Percentiles rank a stretch among this genome's conserved stretches.
These are phyloP conservation scores for Biancaea sappan DNA, from an alignment of 306 rosid genomes.

Conservation along the genomic window DNA sequence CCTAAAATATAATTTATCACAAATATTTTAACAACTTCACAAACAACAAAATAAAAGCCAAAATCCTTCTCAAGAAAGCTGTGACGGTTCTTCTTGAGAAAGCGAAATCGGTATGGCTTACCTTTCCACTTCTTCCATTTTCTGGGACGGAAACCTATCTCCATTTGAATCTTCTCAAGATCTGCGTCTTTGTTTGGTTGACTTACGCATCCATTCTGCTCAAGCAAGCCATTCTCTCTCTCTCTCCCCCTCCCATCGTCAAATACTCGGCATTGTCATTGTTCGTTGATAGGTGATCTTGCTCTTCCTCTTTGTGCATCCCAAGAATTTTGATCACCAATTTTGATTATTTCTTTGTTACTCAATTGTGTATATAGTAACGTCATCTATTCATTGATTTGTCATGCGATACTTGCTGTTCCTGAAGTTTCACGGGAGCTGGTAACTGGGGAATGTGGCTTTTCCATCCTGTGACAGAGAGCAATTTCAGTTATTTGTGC, in stretches of 20 bases:
- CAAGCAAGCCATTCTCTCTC: slow-evolving; percentile 33
- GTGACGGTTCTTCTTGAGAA: too few species aligned
- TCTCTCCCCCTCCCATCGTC: slow-evolving; percentile 42
- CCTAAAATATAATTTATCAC: too few species aligned
- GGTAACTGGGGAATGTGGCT: slow-evolving; percentile 53
- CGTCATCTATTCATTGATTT: not conserved
- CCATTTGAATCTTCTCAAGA: slow-evolving; percentile 27
- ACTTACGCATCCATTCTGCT: slow-evolving; percentile 69
- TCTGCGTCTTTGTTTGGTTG: slow-evolving; percentile 44
- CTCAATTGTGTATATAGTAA: not conserved
- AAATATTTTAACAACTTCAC: too few species aligned
- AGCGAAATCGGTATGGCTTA: not conserved
- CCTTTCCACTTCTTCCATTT: not conserved
- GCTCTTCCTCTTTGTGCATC: not conserved
- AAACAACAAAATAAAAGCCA: too few species aligned
- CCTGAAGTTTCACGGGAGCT: slow-evolving; percentile 37
- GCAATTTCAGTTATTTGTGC: slow-evolving; percentile 76
- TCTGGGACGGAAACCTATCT: slow-evolving; percentile 20
- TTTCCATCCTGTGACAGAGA: slow-evolving; percentile 65
- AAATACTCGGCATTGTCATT: slow-evolving; percentile 79
- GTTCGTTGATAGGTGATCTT: slow-evolving; percentile 57
- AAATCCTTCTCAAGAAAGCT: too few species aligned
- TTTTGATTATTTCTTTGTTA: not conserved
- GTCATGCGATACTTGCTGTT: not conserved
- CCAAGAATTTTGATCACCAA: not conserved